Base-by-base conservation (phyloP, 2,329 filamentous ascomycete species). In the Tolypocladium cylindrosporum region DNA sequence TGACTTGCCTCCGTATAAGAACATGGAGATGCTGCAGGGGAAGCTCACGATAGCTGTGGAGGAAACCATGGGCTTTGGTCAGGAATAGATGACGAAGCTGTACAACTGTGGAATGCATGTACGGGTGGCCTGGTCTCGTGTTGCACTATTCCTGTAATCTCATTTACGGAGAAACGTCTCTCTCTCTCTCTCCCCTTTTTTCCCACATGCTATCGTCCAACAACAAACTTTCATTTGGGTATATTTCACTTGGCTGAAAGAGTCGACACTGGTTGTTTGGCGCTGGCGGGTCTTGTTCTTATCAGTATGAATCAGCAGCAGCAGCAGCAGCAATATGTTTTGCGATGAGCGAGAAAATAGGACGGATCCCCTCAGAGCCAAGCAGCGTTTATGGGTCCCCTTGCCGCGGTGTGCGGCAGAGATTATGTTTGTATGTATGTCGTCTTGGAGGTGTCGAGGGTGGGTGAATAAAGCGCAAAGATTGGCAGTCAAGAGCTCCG, bases 31-130 rank as follows among this genome's bases (percentile, higher is more conserved):
- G 66, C 80, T 99, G 64, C 88, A 93, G 71, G 80, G 87, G 69
- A 99, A 99, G 77, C 80, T 99, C 66, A 94, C 92, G 8, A 96
- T 96, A 75, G 94, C 94, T 34, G 94, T 99, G 57, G 94, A 99
- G 76, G 94, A 99, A 78, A 99, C 94, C 0, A 92, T 99, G 79
- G 94, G 94, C 61, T 99, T 99, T 72, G 94, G 94, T 64, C 94
- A 99, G 78, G 94, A 99, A 78, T 99, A 91, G 59, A 68, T 19
- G 48, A 52, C 31, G 31, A 36, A 52, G 31, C 48, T 52, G 48
- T 36, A 36, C 48, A n/a, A 52, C 6, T 36, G 48, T 51, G 48
- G 31, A n/a, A 52, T 37, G 19, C 48, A 37, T 52, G 16, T 11
- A 37, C 31, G 31, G 48, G 48, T n/a, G 31, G 31, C 14, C 31